Evolutionary conservation across 1,284 basidiomycete species (phyloP), one percentile per base, ranked within the genome.

Genomic region (Tylopilus sp.): DNA sequence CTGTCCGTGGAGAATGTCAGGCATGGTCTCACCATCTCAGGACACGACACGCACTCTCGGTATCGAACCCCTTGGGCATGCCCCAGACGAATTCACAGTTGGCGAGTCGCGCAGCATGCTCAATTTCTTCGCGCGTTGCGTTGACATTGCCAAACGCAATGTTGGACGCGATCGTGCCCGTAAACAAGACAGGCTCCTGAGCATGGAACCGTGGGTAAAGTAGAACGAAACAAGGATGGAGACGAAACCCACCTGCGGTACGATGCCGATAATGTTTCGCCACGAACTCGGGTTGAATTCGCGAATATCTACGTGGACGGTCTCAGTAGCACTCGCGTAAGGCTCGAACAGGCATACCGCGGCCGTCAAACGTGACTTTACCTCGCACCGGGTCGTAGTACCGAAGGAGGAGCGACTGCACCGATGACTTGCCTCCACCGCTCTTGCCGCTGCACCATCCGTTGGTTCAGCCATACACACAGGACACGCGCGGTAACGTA

Each of bases 61-160:
- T 91, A 55, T 90, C 85, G 53, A 89, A 86, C 0, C 86, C 92
- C 48, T 91, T 76, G 11, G 95, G 93, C 74, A 99, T 82, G 3
- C 85, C 83, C 81, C 90, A 89, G 36, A 99, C 86, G 63, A 97
- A 99, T 59, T 96, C 92, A 68, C 96, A 98, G 61, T 98, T 97
- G 4, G 96, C 95, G 54, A 89, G 79, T 11, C 85, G 74, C 0
- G 95, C 95, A 0, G 94, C 96, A 19, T 83, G 74, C 66, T 95
- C 90, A 31, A 99, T 90, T 50, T 97, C 80, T 53, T 84, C 82
- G 25, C 87, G 77, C 0, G 90, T 89, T 0, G 84, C 90, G 15
- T 76, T 67, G 4, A 79, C 74, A 31, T 84, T 78, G 3, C 96
- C 95, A 64, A 92, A 98, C 0, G 92, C 89, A 54, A 98, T 97